Conservation (phyloP, 169 alveolate genomes). For the Plasmodium chabaudi region DNA sequence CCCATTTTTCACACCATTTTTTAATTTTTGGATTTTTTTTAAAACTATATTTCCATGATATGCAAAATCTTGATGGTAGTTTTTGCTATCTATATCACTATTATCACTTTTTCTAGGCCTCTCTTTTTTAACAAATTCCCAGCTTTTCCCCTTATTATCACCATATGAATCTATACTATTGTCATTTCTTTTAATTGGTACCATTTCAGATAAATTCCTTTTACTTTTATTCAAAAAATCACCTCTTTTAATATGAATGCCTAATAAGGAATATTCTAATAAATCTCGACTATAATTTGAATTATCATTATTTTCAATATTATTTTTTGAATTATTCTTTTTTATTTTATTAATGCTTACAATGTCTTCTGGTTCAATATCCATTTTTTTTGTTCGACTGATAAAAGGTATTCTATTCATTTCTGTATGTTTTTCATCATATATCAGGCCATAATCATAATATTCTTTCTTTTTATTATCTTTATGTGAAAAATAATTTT, state of each 20-base stretch:
- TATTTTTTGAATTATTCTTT: background rate
- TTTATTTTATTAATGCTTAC: conserved; percentile 16
- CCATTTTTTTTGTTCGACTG: background rate
- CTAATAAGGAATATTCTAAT: conserved; percentile 24
- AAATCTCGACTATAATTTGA: background rate
- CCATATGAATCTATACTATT: no score
- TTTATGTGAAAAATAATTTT: background rate
- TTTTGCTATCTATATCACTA: background rate
- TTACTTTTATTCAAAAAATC: background rate
- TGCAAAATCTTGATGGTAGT: background rate
- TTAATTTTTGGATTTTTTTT: no score
- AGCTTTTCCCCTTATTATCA: no score
- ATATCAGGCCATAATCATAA: background rate
- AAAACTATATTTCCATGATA: background rate
- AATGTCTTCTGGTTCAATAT: conserved; percentile 13
- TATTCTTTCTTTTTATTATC: conserved; percentile 2
- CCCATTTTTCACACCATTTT: no score
- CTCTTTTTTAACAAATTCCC: background rate
- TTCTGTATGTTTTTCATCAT: conserved; percentile 10
- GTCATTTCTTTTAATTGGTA: no score
- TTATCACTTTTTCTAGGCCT: background rate
- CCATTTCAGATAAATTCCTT: no score
- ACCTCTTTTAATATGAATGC: conserved; percentile 1
- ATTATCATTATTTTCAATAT: background rate
- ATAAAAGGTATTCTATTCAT: conserved; percentile 7